Evolutionary conservation across 306 rosid genomes (phyloP).

Genomic region (Pyrus bretschneideri): DNA sequence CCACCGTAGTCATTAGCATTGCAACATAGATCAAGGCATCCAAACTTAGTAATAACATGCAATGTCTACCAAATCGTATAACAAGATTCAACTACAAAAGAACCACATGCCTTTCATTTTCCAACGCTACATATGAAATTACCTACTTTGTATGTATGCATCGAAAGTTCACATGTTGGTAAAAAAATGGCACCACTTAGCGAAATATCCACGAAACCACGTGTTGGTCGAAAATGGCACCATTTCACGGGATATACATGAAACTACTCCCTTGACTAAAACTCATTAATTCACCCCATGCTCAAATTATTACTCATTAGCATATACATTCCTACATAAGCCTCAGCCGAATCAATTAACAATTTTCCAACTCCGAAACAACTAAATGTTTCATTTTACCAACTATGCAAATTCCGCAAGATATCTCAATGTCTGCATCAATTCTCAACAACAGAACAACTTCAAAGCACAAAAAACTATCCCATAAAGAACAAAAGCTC

Average conservation of each 20-base stretch:
- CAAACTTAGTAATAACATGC: not conserved
- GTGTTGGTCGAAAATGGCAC: conserved; percentile 16
- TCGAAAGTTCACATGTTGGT: not conserved
- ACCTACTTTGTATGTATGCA: not conserved
- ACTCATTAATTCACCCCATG: conserved; percentile 3
- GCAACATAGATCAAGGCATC: not conserved
- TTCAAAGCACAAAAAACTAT: not conserved
- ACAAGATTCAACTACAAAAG: not conserved
- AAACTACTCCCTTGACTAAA: conserved; percentile 40
- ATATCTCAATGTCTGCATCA: not conserved
- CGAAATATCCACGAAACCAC: not conserved
- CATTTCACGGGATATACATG: conserved; percentile 55
- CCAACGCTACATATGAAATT: not conserved
- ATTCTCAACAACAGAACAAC: not conserved
- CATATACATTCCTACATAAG: not conserved
- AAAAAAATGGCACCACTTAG: conserved; percentile 27
- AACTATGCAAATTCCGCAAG: not conserved
- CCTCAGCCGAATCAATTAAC: not conserved
- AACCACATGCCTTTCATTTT: not conserved
- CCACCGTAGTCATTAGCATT: not conserved
- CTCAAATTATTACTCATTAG: not conserved
- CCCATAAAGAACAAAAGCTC: not conserved
- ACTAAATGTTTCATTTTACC: not conserved
- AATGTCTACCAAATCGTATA: not conserved
- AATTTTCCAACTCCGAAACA: not conserved